A percentile compares a stretch with the other conserved stretches of the same genome.
Evolutionary conservation across 768 basidiomycete species (phyloP).

Genomic region (Tricholoma furcatifolium): DNA sequence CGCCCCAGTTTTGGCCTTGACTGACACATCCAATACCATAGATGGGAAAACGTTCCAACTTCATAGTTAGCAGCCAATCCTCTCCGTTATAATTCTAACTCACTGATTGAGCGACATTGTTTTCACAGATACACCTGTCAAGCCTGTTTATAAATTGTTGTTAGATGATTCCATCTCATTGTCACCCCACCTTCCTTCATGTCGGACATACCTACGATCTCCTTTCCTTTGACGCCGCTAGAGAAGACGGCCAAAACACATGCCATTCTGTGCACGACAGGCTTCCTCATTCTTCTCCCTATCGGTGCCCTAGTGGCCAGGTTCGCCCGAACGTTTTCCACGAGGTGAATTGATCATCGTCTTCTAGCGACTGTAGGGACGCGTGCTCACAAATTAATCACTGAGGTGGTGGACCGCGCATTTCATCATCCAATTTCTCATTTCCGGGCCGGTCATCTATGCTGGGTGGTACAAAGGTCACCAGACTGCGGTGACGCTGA

Average conservation of each 20-base stretch:
- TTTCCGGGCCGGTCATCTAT: conserved; percentile 55
- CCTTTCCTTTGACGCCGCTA: conserved; percentile 21
- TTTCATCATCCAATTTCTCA: conserved; percentile 45
- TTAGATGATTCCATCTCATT: no score
- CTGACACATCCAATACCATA: neutral
- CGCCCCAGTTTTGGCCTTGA: neutral
- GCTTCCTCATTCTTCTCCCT: conserved; percentile 53
- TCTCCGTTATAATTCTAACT: conserved; percentile 3
- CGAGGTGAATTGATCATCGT: conserved; percentile 30
- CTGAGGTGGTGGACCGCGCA: conserved; percentile 51
- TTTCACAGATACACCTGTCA: neutral
- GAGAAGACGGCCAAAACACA: conserved; percentile 44
- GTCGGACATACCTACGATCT: neutral
- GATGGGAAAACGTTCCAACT: conserved; percentile 11
- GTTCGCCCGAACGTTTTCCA: conserved; percentile 50
- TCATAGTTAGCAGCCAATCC: conserved; percentile 9
- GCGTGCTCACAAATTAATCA: conserved; percentile 1
- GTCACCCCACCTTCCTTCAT: conserved; percentile 7
- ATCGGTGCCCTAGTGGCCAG: conserved; percentile 56
- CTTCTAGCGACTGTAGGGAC: neutral
- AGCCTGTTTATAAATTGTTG: neutral
- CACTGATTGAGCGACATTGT: neutral
- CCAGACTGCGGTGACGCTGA: conserved; percentile 29
- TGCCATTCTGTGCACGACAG: conserved; percentile 48
- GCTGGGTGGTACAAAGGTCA: conserved; percentile 47